These are phyloP conservation scores for Mucor piriformis DNA, from an alignment of 371 early-diverging fungal species.

Conservation along the genomic window DNA sequence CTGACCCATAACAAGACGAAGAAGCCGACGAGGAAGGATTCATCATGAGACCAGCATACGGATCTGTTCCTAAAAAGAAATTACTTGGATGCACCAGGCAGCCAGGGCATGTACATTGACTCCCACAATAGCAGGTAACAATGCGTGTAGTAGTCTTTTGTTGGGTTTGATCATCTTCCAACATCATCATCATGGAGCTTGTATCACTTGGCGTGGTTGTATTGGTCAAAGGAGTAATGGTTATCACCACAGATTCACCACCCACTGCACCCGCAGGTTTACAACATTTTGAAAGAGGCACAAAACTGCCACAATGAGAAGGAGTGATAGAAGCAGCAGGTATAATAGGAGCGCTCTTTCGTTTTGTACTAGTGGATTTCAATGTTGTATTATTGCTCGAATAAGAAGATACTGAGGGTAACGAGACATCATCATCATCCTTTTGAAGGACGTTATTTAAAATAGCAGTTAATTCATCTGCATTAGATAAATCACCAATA, in stretches of 20 bases:
- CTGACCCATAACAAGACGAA: slow-evolving; percentile 37
- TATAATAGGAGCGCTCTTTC: not conserved
- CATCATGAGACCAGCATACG: slow-evolving; percentile 29
- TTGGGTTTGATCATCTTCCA: slow-evolving; percentile 1
- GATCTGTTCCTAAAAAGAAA: slow-evolving; percentile 36
- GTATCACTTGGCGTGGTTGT: not conserved
- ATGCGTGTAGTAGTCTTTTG: slow-evolving; percentile 30
- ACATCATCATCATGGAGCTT: slow-evolving; percentile 2
- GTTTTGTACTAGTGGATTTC: not conserved
- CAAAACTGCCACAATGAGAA: slow-evolving; percentile 35
- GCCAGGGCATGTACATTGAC: slow-evolving; percentile 36
- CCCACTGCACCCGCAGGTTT: slow-evolving; percentile 4
- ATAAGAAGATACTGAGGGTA: not conserved
- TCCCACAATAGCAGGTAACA: slow-evolving; percentile 43
- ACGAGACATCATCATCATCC: slow-evolving; percentile 4
- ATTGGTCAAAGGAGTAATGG: slow-evolving; percentile 41
- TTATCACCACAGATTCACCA: slow-evolving; percentile 50
- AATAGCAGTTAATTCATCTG: slow-evolving; percentile 33
- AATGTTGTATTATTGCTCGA: not conserved
- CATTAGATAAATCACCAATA: slow-evolving; percentile 16
- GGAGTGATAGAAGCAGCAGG: not conserved
- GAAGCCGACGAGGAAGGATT: slow-evolving; percentile 28
- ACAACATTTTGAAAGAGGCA: slow-evolving; percentile 24
- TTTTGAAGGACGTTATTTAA: slow-evolving; percentile 28
- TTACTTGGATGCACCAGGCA: slow-evolving; percentile 43